Evolutionary conservation across 345 rosid species (phyloP), one percentile per base, ranked within the genome.

Genomic region (Salix udensis): DNA sequence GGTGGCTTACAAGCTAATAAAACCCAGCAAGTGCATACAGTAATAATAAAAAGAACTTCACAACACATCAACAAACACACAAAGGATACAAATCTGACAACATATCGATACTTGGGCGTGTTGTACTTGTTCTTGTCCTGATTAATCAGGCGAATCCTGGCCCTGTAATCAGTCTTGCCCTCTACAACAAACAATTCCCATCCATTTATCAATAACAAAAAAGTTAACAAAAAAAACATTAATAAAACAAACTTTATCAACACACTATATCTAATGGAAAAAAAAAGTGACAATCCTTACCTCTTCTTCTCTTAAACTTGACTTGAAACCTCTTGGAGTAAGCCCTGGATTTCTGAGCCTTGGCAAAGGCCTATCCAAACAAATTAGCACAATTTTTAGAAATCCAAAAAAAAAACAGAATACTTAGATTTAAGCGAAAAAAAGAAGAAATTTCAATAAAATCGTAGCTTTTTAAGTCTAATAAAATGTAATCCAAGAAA

Each of bases 51-150:
- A 34, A 10, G 2, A 70, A 48, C 30, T 28, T 7, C 2, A 26
- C 5, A 40, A 58, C 23, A 26, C 28, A 23, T 26, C 31, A 26
- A 34, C 11, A 26, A 12, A 31, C 31, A 15, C 37, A 53, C 7
- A 1, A 39, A 26, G 58, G 89, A 90, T 90, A 92, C 97, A 40
- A 89, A 89, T 67, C 94, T 74, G 50, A 90, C 94, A 73, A 91
- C 91, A 31, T 88, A 89, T 23, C 96, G 89, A 66, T 91, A 91
- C 70, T 91, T 91, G 0, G 96, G 96, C 0, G 91, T 91, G 74
- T 91, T 91, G 83, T 91, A 91, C 82, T 91, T 91, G 77, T 89
- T 91, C 78, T 91, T 91, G 62, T 91, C 94, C 39, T 91, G 96
- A 50, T 91, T 91, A 70, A 89, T 91, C 30, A 91, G 87, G 68